These are phyloP conservation scores for Pyricularia pennisetigena DNA, from an alignment of 2,329 filamentous ascomycete species.

Conservation along the genomic window DNA sequence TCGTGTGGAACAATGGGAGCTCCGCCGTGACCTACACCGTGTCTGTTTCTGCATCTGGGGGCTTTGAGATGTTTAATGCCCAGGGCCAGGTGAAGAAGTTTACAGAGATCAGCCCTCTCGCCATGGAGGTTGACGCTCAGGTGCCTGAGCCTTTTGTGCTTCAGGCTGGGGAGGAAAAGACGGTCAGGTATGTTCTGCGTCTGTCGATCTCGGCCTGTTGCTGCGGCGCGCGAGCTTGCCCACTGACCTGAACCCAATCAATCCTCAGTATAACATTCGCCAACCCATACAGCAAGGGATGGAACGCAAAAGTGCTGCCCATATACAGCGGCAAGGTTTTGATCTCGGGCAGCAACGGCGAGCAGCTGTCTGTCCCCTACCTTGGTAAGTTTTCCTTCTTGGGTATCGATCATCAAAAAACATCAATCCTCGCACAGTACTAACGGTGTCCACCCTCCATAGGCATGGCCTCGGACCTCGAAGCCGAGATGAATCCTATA, in stretches of 20 bases:
- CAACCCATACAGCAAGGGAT: not conserved
- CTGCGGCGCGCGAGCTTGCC: too few relatives aligned
- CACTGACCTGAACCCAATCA: not conserved
- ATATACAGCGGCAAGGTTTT: slow-evolving; percentile 24
- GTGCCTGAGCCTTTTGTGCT: not conserved
- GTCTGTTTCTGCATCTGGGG: slow-evolving; percentile 18
- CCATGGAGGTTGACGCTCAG: not conserved
- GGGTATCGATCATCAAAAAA: not conserved
- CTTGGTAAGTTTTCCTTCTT: slow-evolving; percentile 11
- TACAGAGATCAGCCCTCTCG: not conserved
- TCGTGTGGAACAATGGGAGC: slow-evolving; percentile 24
- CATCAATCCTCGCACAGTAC: not conserved
- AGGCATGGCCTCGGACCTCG: slow-evolving; percentile 7
- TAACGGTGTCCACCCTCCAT: not conserved
- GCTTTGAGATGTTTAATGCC: slow-evolving; percentile 25
- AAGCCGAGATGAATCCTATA: not conserved
- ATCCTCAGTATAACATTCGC: not conserved
- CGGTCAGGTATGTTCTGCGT: not conserved
- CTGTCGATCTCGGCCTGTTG: not conserved
- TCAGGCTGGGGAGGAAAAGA: not conserved
- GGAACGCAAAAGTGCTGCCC: slow-evolving; percentile 12
- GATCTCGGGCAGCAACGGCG: slow-evolving; percentile 20
- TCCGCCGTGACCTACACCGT: slow-evolving; percentile 22
- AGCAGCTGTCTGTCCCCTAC: slow-evolving; percentile 22
- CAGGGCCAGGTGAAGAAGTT: not conserved